Conservation (phyloP, 495 filamentous ascomycete species). For the Penicillium diatomitis region DNA sequence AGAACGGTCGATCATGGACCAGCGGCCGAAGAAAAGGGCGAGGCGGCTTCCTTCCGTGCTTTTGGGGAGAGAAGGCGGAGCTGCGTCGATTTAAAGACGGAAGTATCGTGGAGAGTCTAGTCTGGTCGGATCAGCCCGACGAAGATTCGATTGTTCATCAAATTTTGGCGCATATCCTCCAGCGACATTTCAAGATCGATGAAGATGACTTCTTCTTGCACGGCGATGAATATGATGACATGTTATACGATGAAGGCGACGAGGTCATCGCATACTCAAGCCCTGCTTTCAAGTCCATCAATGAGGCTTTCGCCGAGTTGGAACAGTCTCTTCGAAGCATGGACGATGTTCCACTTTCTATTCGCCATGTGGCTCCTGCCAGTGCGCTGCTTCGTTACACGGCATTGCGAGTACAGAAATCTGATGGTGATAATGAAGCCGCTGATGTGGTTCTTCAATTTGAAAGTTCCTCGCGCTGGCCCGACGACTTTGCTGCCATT, state of each 20-base stretch:
- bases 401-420: conserved; percentile 41
- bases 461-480: conserved; percentile 89
- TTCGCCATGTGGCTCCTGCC: conserved; percentile 67
- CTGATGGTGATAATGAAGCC: conserved; percentile 26
- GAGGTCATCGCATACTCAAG: conserved; percentile 27
- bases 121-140: conserved; percentile 62
- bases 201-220: conserved; percentile 46
- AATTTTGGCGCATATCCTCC: conserved; percentile 66
- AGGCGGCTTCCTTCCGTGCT: conserved; percentile 34
- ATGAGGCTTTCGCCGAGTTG: conserved; percentile 56
- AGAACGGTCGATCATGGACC: conserved; percentile 82
- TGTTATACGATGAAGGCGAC: conserved; percentile 39
- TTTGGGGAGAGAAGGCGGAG: conserved; percentile 50
- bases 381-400: conserved; percentile 66
- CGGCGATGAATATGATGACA: conserved; percentile 50
- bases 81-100: conserved; percentile 48
- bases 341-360: conserved; percentile 68
- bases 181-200: conserved; percentile 49
- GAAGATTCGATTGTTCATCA: conserved; percentile 62
- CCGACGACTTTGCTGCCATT: conserved; percentile 79
- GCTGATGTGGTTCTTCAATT: conserved; percentile 77
- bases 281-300: conserved; percentile 46
- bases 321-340: conserved; percentile 65
- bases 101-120: conserved; percentile 54
- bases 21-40: conserved; percentile 59